Evolutionary conservation across 225 moss, liverwort and hornwort genomes (phyloP).

Genomic region (Polytrichum formosum): DNA sequence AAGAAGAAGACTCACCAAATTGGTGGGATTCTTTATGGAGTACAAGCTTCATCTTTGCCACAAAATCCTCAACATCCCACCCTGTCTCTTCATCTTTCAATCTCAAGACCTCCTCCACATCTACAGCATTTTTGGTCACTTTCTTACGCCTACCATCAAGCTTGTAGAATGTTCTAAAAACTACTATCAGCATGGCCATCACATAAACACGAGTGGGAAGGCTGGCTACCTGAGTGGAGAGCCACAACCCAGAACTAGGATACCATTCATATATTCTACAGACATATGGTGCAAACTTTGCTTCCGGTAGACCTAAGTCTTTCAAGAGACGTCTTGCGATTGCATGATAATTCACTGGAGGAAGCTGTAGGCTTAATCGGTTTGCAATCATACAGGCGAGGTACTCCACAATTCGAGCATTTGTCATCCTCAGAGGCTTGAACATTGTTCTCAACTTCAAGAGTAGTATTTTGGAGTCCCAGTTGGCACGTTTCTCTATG

Average conservation of each 20-base stretch:
- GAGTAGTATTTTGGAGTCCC: slow-evolving; percentile 41
- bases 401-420: slow-evolving; percentile 71
- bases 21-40: slow-evolving; percentile 28
- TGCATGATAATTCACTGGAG: slow-evolving; percentile 75
- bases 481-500: slow-evolving; percentile 46
- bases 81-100: slow-evolving; percentile 19
- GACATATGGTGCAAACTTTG: slow-evolving; percentile 47
- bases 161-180: slow-evolving; percentile 77
- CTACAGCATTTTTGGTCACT: slow-evolving; percentile 14
- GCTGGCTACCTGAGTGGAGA: slow-evolving; percentile 52
- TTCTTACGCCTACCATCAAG: slow-evolving; percentile 55
- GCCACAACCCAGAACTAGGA: slow-evolving; percentile 81
- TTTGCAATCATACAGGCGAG: slow-evolving; percentile 67
- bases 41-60: slow-evolving; percentile 46
- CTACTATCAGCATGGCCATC: slow-evolving; percentile 78
- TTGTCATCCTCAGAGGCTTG: slow-evolving; percentile 59
- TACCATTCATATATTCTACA: slow-evolving; percentile 83
- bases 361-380: slow-evolving; percentile 63
- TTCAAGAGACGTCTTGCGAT: slow-evolving; percentile 57
- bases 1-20: slow-evolving; percentile 37
- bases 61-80: slow-evolving; percentile 50
- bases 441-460: slow-evolving; percentile 74
- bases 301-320: slow-evolving; percentile 60
- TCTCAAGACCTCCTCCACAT: slow-evolving; percentile 12
- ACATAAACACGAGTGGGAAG: slow-evolving; percentile 77